A percentile compares a stretch with the other conserved stretches of the same genome.
Evolutionary conservation across 768 basidiomycete species (phyloP).

Genomic region (Sistotremastrum suecicum): DNA sequence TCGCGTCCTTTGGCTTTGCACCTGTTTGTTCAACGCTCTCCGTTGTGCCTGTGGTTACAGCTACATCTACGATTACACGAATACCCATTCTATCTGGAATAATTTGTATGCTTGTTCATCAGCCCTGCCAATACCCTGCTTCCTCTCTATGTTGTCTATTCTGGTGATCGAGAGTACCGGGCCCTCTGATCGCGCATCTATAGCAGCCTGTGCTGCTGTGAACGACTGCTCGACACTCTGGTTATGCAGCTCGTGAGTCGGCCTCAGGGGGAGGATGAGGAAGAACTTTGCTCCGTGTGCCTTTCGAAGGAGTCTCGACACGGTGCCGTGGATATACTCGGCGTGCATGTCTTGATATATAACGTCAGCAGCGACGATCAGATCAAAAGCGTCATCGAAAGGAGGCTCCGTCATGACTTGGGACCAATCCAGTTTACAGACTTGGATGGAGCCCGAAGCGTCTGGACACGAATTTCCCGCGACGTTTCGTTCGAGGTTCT

Average conservation of each 20-base stretch:
- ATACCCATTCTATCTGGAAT: slow-evolving; percentile 63
- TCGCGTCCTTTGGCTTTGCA: too few species aligned
- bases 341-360: slow-evolving; percentile 64
- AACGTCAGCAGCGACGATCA: slow-evolving; percentile 69
- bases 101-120: slow-evolving; percentile 58
- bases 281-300: slow-evolving; percentile 40
- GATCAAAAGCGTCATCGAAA: slow-evolving; percentile 35
- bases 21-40: too few species aligned
- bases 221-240: slow-evolving; percentile 45
- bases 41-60: not conserved
- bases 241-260: slow-evolving; percentile 44
- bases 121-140: slow-evolving; percentile 45
- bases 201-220: slow-evolving; percentile 10
- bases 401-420: slow-evolving; percentile 23
- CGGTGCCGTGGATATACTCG: slow-evolving; percentile 50
- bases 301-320: slow-evolving; percentile 30
- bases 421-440: slow-evolving; percentile 55
- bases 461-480: slow-evolving; percentile 26
- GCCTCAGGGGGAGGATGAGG: slow-evolving; percentile 59
- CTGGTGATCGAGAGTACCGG: slow-evolving; percentile 32
- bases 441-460: slow-evolving; percentile 19
- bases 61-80: not conserved
- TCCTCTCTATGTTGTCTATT: slow-evolving; percentile 31
- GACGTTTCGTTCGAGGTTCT: slow-evolving; percentile 52
- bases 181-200: not conserved